Conservation (phyloP, 73 alveolate genomes). For the Tetrahymena thermophila region DNA sequence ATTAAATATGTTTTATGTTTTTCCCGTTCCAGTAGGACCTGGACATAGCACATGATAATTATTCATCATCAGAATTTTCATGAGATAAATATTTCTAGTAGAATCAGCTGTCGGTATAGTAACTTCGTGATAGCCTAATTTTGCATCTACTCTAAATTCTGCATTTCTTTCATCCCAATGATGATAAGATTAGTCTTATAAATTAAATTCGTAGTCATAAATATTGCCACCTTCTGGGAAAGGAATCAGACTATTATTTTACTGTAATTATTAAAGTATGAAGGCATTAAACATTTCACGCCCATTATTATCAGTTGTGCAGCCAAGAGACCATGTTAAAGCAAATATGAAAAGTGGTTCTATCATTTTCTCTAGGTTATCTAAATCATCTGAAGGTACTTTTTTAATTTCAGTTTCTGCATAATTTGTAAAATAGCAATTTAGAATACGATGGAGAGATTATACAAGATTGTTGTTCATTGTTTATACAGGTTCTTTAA, state of each 20-base stretch:
- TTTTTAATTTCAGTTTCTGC: conserved; percentile 76
- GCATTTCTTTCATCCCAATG: conserved; percentile 84
- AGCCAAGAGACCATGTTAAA: conserved; percentile 88
- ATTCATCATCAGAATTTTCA: conserved; percentile 78
- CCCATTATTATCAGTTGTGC: conserved; percentile 81
- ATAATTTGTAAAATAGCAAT: conserved; percentile 77
- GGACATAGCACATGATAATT: conserved; percentile 96
- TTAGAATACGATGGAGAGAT: conserved; percentile 74
- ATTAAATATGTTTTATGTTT: conserved; percentile 93
- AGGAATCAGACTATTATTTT: conserved; percentile 54
- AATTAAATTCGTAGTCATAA: conserved; percentile 84
- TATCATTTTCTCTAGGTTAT: conserved; percentile 70
- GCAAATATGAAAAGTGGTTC: conserved; percentile 74
- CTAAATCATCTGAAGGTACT: conserved; percentile 74
- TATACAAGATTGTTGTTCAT: conserved; percentile 75
- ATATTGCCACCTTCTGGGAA: conserved; percentile 56
- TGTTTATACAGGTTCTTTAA: conserved; percentile 81
- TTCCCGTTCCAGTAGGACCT: conserved; percentile 99
- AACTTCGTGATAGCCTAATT: conserved; percentile 90
- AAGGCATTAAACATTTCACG: conserved; percentile 76
- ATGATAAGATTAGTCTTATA: conserved; percentile 65
- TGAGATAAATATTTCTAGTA: conserved; percentile 88
- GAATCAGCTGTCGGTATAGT: conserved; percentile 99
- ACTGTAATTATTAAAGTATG: not conserved
- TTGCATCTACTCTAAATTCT: conserved; percentile 77